phyloP scores from a whole-genome alignment of 345 rosid species.

The Bruguiera gymnorhiza region DNA sequence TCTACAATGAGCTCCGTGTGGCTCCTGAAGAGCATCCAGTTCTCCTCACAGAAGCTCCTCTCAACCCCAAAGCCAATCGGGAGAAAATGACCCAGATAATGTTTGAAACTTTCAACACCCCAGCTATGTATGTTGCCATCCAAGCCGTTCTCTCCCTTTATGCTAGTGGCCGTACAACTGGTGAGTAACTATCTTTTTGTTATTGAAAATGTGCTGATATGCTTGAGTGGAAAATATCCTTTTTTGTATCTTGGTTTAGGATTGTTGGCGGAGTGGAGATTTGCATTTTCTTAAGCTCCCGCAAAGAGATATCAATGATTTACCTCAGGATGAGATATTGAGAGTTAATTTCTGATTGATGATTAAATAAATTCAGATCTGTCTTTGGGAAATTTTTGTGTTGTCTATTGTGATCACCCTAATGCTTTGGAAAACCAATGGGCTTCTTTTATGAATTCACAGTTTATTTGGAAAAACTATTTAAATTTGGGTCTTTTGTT shows the following conservation, averaged over 20 bases:
- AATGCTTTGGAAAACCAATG: neutral
- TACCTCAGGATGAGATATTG: too few relatives aligned
- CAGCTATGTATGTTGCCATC: slow-evolving; percentile 59
- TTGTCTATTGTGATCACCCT: neutral
- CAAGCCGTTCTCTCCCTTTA: slow-evolving; percentile 69
- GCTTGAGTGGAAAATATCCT: too few relatives aligned
- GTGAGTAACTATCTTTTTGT: slow-evolving; percentile 25
- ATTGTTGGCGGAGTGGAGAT: too few relatives aligned
- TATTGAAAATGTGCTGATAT: too few relatives aligned
- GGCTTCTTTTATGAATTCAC: neutral
- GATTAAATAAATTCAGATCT: neutral
- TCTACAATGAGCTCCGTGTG: slow-evolving; percentile 67
- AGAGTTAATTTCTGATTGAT: too few relatives aligned
- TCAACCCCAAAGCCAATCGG: slow-evolving; percentile 73
- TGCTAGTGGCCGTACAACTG: slow-evolving; percentile 78
- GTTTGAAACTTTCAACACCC: slow-evolving; percentile 60
- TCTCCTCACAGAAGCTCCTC: slow-evolving; percentile 76
- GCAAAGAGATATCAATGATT: too few relatives aligned
- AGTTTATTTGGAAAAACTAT: neutral
- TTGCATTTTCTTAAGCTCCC: too few relatives aligned
- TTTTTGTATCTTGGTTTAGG: too few relatives aligned
- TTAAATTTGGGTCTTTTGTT: neutral
- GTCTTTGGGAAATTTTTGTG: slow-evolving; percentile 6
- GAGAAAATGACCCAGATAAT: slow-evolving; percentile 71
- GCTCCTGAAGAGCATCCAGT: slow-evolving; percentile 77